Evolutionary conservation across 2,329 filamentous ascomycete genomes (phyloP), one percentile per base, ranked within the genome.

Genomic region (Nemania abortiva): DNA sequence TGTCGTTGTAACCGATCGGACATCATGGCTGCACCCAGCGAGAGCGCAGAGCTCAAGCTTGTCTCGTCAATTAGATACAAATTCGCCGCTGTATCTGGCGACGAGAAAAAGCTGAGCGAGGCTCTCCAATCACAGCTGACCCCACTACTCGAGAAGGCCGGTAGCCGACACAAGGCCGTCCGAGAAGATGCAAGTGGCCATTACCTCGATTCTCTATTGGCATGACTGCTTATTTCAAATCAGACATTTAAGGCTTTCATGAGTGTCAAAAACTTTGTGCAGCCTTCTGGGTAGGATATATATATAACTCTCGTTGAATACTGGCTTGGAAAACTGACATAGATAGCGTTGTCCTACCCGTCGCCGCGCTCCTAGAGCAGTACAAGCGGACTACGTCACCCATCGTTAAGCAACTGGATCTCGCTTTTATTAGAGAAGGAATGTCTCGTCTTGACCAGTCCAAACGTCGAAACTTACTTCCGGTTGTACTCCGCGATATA

Each of bases 361-460:
- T 98, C 13, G 87, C 89, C n/a, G 89, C 90, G 18, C 85, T 99
- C 20, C 81, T 98, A 63, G 91, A 94, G 74, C 96, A 98, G 79
- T 98, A 97, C 85, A 97, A 97, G 80, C 89, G 92, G 24, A 89
- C 89, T 45, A 85, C 89, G 47, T 91, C 90, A 13, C 84, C 90
- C 0, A 85, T 98, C 45, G 89, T 99, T 72, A 91, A 93, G 71
- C 93, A 97, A 78, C 92, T 98, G 74, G 95, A 98, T 80, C 84
- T 98, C 49, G 86, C 92, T 20, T 97, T 97, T 78, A 92, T 98
- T 45, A 93, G 97, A 76, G 93, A 97, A 77, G 96, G 95, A 50
- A 76, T 89, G 31, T 79, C 83, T 50, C 84, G 86, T 2, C 78
- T 88, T 24, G 79, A 83, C 37, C 79, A 83, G 13, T 76, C 85